These are phyloP conservation scores for Triglochin maritima DNA, from an alignment of 106 monocot genomes.

Conservation along the genomic window DNA sequence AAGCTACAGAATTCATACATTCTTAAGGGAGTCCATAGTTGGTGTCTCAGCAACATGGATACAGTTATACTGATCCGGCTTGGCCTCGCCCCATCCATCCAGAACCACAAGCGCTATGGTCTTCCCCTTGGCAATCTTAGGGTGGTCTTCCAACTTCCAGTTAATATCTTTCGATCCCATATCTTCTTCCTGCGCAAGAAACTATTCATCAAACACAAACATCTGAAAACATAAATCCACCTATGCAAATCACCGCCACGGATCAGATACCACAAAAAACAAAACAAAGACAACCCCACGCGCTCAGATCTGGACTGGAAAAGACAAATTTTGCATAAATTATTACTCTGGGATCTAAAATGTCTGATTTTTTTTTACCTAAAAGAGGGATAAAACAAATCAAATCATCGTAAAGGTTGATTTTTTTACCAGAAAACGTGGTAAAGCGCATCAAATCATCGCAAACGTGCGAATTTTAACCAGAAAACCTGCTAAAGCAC, in stretches of 20 bases:
- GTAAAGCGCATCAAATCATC: no score
- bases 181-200: background rate
- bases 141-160: conserved; percentile 27
- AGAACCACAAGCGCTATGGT: conserved; percentile 16
- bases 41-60: conserved; percentile 30
- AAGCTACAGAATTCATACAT: conserved; percentile 3
- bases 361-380: background rate
- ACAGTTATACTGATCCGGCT: conserved; percentile 22
- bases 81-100: conserved; percentile 31
- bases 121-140: conserved; percentile 27
- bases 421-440: no score
- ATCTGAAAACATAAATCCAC: background rate
- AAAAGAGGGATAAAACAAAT: no score
- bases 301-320: background rate
- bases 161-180: background rate
- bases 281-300: background rate
- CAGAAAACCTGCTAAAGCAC: no score
- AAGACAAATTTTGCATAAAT: background rate
- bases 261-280: background rate
- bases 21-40: conserved; percentile 24
- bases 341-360: background rate
- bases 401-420: no score
- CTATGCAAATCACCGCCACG: background rate
- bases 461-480: no score
- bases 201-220: background rate